These are phyloP conservation scores for Phyllosticta citrichinensis DNA, from an alignment of 2,329 filamentous ascomycete genomes.

Conservation along the genomic window DNA sequence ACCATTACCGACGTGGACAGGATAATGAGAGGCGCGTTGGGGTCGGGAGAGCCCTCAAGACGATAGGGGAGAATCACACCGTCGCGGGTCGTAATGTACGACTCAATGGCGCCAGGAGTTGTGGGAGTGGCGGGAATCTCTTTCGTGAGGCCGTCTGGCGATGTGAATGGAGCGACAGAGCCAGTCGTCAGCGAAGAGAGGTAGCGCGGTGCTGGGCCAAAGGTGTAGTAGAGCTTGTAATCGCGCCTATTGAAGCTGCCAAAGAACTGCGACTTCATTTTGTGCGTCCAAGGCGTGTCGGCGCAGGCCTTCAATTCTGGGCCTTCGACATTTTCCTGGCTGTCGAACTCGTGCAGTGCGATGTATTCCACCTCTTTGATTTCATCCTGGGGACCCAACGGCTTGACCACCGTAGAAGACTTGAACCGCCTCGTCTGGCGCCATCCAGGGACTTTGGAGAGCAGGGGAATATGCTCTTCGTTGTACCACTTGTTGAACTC, in stretches of 20 bases:
- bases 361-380: conserved; percentile 41
- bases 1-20: conserved; percentile 75
- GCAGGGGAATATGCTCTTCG: conserved; percentile 62
- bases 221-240: conserved; percentile 69
- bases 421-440: conserved; percentile 60
- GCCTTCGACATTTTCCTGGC: conserved; percentile 56
- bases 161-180: conserved; percentile 36
- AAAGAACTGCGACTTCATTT: conserved; percentile 51
- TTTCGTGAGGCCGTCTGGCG: conserved; percentile 44
- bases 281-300: conserved; percentile 50
- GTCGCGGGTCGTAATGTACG: conserved; percentile 59
- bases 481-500: conserved; percentile 60
- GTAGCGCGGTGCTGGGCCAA: conserved; percentile 64
- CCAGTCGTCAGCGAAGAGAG: conserved; percentile 46
- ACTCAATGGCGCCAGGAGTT: conserved; percentile 45
- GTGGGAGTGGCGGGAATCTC: conserved; percentile 38
- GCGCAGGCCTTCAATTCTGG: conserved; percentile 47
- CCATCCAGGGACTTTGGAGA: conserved; percentile 71
- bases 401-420: conserved; percentile 46
- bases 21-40: conserved; percentile 60
- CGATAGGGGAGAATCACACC: conserved; percentile 61
- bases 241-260: conserved; percentile 47
- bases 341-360: conserved; percentile 62
- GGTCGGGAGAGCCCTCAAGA: conserved; percentile 60
- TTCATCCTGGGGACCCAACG: conserved; percentile 33